Conservation (phyloP, 2,329 filamentous ascomycete genomes). For the Epichloe brachyelytri region DNA sequence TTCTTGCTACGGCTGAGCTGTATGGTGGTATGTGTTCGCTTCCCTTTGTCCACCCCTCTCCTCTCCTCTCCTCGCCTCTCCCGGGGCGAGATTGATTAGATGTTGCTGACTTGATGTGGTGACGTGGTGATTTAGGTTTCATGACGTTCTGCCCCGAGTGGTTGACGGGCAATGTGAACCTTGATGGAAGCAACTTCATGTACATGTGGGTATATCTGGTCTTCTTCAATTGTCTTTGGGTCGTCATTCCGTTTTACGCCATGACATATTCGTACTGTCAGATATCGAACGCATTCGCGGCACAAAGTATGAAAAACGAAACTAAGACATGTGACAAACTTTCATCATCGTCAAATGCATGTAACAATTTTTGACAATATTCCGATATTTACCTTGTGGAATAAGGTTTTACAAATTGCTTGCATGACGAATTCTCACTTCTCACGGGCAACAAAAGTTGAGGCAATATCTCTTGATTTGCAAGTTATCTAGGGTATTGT, state of each 20-base stretch:
- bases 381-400: accelerated
- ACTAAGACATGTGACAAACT: not conserved
- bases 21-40: constrained; percentile 40
- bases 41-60: not conserved
- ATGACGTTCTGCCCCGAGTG: constrained; percentile 63
- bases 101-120: not conserved
- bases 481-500: constrained; percentile 8
- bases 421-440: not conserved
- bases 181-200: constrained; percentile 55
- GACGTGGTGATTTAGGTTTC: constrained; percentile 32
- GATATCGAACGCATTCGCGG: constrained; percentile 39
- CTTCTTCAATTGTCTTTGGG: constrained; percentile 59
- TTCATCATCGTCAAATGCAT: not conserved
- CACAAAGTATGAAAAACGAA: constrained; percentile 18
- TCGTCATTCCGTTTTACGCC: constrained; percentile 47
- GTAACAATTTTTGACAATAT: no score
- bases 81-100: not conserved
- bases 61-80: no score
- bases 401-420: accelerated
- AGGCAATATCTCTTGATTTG: not conserved
- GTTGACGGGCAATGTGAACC: constrained; percentile 47
- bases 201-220: constrained; percentile 54
- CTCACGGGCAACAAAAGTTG: not conserved
- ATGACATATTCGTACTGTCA: constrained; percentile 42
- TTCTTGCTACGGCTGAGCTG: constrained; percentile 52